phyloP scores from a whole-genome alignment of 2,329 filamentous ascomycete species.

The Talaromyces sp. region DNA sequence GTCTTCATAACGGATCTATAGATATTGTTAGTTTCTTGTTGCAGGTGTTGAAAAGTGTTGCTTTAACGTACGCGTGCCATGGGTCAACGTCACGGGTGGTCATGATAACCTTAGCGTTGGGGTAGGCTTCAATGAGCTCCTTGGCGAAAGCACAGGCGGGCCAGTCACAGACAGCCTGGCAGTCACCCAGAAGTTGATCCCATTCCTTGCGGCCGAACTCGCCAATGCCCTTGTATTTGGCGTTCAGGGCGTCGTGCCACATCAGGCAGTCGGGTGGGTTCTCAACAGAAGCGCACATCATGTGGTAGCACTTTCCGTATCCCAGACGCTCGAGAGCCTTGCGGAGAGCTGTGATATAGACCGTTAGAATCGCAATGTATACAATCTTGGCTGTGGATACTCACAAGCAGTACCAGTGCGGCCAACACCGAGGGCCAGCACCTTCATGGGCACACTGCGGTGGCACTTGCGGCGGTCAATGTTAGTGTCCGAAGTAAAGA shows the following conservation, averaged over 20 bases:
- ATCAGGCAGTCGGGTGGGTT: conserved; percentile 68
- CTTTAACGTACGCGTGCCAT: conserved; percentile 57
- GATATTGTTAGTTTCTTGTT: too few relatives aligned
- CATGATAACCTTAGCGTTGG: conserved; percentile 71
- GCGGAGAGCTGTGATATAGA: conserved; percentile 56
- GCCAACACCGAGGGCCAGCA: conserved; percentile 69
- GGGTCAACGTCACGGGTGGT: conserved; percentile 68
- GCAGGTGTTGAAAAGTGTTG: too few relatives aligned
- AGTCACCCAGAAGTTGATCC: conserved; percentile 68
- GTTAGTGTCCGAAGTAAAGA: conserved; percentile 66
- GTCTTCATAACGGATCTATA: conserved; percentile 64
- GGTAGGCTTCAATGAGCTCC: conserved; percentile 71
- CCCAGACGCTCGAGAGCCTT: conserved; percentile 68
- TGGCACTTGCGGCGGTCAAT: conserved; percentile 68
- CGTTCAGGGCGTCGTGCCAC: conserved; percentile 70
- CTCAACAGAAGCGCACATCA: conserved; percentile 71
- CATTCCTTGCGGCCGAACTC: conserved; percentile 68
- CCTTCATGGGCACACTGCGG: conserved; percentile 71
- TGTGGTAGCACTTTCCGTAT: conserved; percentile 71
- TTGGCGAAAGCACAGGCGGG: conserved; percentile 68
- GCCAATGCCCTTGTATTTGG: conserved; percentile 64
- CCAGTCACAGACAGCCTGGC: conserved; percentile 70
- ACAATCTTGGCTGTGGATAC: too few relatives aligned
- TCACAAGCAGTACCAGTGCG: conserved; percentile 71
- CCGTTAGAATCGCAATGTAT: conserved; percentile 6